Evolutionary conservation across 2,329 filamentous ascomycete species (phyloP).

Genomic region (Aspergillus phoenicis): DNA sequence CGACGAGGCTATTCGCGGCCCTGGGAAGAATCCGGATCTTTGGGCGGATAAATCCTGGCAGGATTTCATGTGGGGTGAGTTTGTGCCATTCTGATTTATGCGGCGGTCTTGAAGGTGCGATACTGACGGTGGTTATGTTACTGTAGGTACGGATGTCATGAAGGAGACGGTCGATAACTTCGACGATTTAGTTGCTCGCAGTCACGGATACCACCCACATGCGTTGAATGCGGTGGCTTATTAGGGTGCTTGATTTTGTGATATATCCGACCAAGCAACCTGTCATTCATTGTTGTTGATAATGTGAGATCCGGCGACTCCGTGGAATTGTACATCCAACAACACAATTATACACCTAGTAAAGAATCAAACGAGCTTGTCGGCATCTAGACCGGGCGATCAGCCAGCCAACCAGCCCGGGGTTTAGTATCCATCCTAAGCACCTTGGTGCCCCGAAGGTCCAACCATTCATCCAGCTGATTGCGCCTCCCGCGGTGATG

Average conservation of each 20-base stretch:
- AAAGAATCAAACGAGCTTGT: no score
- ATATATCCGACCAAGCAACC: not conserved
- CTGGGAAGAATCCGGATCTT: slow-evolving; percentile 1
- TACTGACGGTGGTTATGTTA: not conserved
- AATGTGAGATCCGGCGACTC: not conserved
- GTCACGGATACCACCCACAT: slow-evolving; percentile 1
- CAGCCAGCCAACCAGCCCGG: not conserved
- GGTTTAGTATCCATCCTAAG: not conserved
- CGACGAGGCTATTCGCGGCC: not conserved
- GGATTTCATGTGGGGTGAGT: slow-evolving; percentile 2
- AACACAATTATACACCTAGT: no score
- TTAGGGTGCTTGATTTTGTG: not conserved
- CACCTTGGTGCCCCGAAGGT: not conserved
- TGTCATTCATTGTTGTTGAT: not conserved
- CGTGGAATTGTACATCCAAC: no score
- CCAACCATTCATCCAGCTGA: not conserved
- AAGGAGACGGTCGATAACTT: not conserved
- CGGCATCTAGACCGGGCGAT: not conserved
- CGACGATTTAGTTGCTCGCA: not conserved
- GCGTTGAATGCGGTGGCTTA: not conserved
- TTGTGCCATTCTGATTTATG: no score
- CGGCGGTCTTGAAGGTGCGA: no score
- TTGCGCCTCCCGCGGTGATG: not conserved
- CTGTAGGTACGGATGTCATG: slow-evolving; percentile 2
- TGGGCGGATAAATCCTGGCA: not conserved